Percentiles rank a stretch among this genome's conserved stretches.
These are phyloP conservation scores for Neurospora intermedia DNA, from an alignment of 495 filamentous ascomycete species.

Conservation along the genomic window DNA sequence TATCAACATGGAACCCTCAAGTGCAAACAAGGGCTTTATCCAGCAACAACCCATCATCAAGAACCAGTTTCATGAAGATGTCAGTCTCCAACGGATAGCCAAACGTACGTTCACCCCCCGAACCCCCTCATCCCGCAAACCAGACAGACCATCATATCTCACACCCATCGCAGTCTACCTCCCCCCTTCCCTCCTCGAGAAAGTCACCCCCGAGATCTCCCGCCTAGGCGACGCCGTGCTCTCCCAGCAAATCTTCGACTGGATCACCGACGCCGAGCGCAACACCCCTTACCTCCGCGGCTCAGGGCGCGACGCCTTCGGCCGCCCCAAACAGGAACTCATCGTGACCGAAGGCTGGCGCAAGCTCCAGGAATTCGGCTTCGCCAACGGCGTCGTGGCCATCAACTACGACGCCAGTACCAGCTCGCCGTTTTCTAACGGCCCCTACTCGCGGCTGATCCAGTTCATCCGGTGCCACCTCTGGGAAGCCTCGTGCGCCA, in stretches of 20 bases:
- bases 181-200: slow-evolving; percentile 23
- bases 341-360: slow-evolving; percentile 48
- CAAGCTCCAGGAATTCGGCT: slow-evolving; percentile 41
- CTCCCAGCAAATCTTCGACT: slow-evolving; percentile 33
- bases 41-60: slow-evolving; percentile 31
- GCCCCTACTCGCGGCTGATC: slow-evolving; percentile 38
- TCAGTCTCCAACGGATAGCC: slow-evolving; percentile 30
- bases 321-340: slow-evolving; percentile 34
- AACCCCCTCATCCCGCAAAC: background rate
- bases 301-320: slow-evolving; percentile 39
- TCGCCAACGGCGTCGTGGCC: slow-evolving; percentile 40
- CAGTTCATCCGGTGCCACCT: slow-evolving; percentile 52
- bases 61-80: slow-evolving; percentile 41
- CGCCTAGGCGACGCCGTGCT: slow-evolving; percentile 38
- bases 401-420: slow-evolving; percentile 44
- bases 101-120: slow-evolving; percentile 19
- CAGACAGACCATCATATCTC: background rate
- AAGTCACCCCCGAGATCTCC: slow-evolving; percentile 28
- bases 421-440: slow-evolving; percentile 9
- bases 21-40: slow-evolving; percentile 39
- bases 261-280: slow-evolving; percentile 47
- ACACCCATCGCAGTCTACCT: slow-evolving; percentile 31
- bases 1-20: slow-evolving; percentile 30
- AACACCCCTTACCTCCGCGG: slow-evolving; percentile 45
- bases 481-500: slow-evolving; percentile 50